Percentiles rank a stretch among this genome's conserved stretches.
phyloP scores from a whole-genome alignment of 1,284 basidiomycete genomes.

The Trametes pubescens region DNA sequence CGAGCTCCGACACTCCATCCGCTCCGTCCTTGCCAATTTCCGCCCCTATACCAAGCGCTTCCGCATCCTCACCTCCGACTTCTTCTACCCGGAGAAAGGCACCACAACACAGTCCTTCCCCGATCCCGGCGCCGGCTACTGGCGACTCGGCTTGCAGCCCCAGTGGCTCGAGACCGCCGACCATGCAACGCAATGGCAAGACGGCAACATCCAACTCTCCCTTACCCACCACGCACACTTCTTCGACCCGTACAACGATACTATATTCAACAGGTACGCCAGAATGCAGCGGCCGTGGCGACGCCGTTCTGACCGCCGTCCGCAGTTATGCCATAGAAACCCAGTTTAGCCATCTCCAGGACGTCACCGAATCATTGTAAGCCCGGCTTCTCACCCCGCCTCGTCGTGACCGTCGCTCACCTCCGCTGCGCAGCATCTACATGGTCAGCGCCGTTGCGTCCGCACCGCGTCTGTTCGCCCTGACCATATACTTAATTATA shows the following conservation, averaged over 20 bases:
- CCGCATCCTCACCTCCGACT: slow-evolving; percentile 40
- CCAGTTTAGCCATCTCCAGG: slow-evolving; percentile 38
- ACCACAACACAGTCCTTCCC: slow-evolving; percentile 30
- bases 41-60: slow-evolving; percentile 35
- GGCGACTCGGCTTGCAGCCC: slow-evolving; percentile 38
- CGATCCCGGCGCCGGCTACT: slow-evolving; percentile 30
- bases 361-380: slow-evolving; percentile 39
- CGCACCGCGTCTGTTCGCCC: not conserved
- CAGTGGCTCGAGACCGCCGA: slow-evolving; percentile 36
- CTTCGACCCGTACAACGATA: slow-evolving; percentile 38
- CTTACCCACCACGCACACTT: slow-evolving; percentile 40
- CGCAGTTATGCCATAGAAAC: slow-evolving; percentile 41
- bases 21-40: slow-evolving; percentile 41
- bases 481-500: slow-evolving; percentile 7
- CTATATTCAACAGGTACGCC: slow-evolving; percentile 41
- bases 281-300: too few species aligned
- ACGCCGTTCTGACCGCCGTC: not conserved
- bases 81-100: slow-evolving; percentile 22
- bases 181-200: slow-evolving; percentile 29
- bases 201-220: slow-evolving; percentile 37
- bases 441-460: slow-evolving; percentile 31
- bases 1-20: slow-evolving; percentile 42
- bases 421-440: slow-evolving; percentile 33
- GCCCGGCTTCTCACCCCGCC: slow-evolving; percentile 2
- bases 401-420: not conserved